phyloP scores from a whole-genome alignment of 2,329 filamentous ascomycete genomes.

The Fusarium lateritium region DNA sequence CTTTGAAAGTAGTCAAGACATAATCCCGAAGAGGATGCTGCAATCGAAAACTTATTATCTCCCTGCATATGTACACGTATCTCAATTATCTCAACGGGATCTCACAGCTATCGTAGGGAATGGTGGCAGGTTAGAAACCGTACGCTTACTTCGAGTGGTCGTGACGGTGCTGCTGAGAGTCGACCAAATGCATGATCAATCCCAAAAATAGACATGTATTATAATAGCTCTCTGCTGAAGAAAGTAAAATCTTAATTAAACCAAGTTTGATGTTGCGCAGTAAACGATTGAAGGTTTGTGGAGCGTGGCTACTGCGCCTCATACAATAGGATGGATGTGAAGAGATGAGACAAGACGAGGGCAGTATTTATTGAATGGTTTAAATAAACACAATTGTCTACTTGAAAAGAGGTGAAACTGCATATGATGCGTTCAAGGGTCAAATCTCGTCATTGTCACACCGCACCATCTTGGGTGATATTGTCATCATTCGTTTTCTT shows the following conservation, averaged over 20 bases:
- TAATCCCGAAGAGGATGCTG: not conserved
- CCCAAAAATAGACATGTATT: not conserved
- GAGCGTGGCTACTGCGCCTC: not conserved
- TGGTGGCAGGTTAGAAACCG: not conserved
- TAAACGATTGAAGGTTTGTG: not conserved
- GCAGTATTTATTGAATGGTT: not conserved
- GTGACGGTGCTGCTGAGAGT: not conserved
- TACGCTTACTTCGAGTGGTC: not conserved
- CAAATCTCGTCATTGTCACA: slow-evolving; percentile 20
- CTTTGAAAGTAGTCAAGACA: no score
- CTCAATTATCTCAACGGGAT: not conserved
- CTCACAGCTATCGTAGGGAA: not conserved
- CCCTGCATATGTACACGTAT: not conserved
- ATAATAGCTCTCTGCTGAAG: not conserved
- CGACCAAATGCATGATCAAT: not conserved
- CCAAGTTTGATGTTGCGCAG: not conserved
- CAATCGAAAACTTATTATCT: not conserved
- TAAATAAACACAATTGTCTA: not conserved
- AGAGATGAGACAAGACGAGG: slow-evolving; percentile 2
- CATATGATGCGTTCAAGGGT: slow-evolving; percentile 7
- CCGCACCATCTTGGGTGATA: slow-evolving; percentile 8
- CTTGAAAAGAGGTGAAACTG: not conserved
- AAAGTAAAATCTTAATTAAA: not conserved
- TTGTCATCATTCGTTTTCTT: not conserved
- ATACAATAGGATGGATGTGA: not conserved